A percentile compares a stretch with the other conserved stretches of the same genome.
phyloP scores from a whole-genome alignment of 495 filamentous ascomycete genomes.

The Aspergillus saccharolyticus region DNA sequence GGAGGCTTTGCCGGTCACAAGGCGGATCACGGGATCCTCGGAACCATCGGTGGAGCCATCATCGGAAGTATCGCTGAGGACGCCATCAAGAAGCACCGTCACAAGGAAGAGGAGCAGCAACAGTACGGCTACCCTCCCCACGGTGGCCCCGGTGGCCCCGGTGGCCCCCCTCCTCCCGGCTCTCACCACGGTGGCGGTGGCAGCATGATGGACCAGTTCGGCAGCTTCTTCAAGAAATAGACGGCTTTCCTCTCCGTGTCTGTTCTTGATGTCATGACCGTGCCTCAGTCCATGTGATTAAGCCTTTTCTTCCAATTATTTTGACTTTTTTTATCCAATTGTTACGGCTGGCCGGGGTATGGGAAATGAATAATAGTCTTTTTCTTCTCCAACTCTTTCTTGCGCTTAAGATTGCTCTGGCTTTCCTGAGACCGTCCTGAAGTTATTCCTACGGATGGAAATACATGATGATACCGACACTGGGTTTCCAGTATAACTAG shows the following conservation, averaged over 20 bases:
- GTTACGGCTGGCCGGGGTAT: conserved; percentile 2
- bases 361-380: conserved; percentile 7
- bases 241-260: conserved; percentile 3
- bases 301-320: not conserved
- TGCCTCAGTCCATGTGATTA: not conserved
- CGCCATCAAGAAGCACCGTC: conserved; percentile 40
- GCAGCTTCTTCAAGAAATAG: conserved; percentile 44
- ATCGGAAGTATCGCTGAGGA: conserved; percentile 45
- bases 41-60: conserved; percentile 47
- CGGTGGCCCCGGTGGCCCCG: conserved; percentile 20
- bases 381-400: conserved; percentile 2
- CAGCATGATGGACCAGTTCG: conserved; percentile 39
- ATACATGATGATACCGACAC: conserved; percentile 14
- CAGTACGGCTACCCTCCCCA: conserved; percentile 1
- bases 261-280: not conserved
- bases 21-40: conserved; percentile 46
- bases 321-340: conserved; percentile 5
- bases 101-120: conserved; percentile 24
- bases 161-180: conserved; percentile 18
- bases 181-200: conserved; percentile 18
- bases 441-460: not conserved
- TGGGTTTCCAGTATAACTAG: conserved; percentile 1
- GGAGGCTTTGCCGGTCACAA: conserved; percentile 47
- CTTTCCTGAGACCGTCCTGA: not conserved
- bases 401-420: not conserved